Evolutionary conservation across 345 rosid genomes (phyloP).

Genomic region (Noccaea caerulescens): DNA sequence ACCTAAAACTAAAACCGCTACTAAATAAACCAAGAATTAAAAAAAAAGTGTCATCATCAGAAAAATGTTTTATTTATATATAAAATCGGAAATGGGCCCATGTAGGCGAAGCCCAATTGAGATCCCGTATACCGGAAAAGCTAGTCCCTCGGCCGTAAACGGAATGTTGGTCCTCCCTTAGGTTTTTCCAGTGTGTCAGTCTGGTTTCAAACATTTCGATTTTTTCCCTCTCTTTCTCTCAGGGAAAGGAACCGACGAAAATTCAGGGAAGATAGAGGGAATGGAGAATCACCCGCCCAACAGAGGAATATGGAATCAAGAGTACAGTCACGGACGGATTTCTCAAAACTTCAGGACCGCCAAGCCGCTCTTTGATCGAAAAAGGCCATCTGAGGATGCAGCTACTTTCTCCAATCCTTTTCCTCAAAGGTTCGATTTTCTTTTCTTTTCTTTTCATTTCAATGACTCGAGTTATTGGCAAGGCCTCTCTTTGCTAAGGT

Average conservation of each 20-base stretch:
- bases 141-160: not conserved
- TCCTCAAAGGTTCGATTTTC: conserved; percentile 46
- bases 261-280: conserved; percentile 17
- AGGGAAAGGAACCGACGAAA: not conserved
- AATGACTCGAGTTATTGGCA: not conserved
- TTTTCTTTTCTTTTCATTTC: no score
- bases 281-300: conserved; percentile 49
- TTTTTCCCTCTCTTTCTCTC: conserved; percentile 43
- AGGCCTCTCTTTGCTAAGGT: not conserved
- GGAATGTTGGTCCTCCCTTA: conserved; percentile 14
- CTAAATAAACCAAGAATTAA: no score
- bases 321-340: conserved; percentile 47
- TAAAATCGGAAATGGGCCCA: not conserved
- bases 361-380: conserved; percentile 69
- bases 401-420: conserved; percentile 26
- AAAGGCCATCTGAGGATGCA: conserved; percentile 53
- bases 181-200: not conserved
- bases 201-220: conserved; percentile 20
- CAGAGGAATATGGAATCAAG: conserved; percentile 43
- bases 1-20: no score
- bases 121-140: not conserved
- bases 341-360: conserved; percentile 66
- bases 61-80: no score
- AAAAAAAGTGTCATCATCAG: no score
- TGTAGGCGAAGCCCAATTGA: not conserved